Percentiles rank a stretch among this genome's conserved stretches.
phyloP scores from a whole-genome alignment of 768 basidiomycete genomes.

The Auricularia auricula-judae region DNA sequence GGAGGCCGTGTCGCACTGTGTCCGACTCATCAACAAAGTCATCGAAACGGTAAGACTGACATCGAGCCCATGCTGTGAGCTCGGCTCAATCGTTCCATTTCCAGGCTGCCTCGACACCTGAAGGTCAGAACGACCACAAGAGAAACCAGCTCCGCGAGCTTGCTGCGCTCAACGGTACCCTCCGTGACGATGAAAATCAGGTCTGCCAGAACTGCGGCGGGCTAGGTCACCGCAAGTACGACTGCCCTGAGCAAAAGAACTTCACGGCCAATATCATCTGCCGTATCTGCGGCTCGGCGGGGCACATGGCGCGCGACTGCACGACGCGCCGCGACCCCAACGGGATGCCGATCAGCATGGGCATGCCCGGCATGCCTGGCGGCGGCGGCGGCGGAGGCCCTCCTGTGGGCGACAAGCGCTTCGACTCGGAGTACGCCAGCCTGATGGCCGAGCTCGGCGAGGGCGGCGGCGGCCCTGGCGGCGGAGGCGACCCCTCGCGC shows the following conservation, averaged over 20 bases:
- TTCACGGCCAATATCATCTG: conserved; percentile 99
- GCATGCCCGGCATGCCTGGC: conserved; percentile 5
- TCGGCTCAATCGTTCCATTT: conserved; percentile 4
- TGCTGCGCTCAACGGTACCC: conserved; percentile 93
- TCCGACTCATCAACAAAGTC: conserved; percentile 91
- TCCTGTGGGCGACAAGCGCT: conserved; percentile 39
- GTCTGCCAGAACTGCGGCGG: conserved; percentile 95
- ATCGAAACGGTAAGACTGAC: conserved; percentile 75
- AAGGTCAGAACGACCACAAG: conserved; percentile 99
- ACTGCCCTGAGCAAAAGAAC: conserved; percentile 96
- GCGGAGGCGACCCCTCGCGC: conserved; percentile 31
- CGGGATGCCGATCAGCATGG: conserved; percentile 9
- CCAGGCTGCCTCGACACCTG: conserved; percentile 96
- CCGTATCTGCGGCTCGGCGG: conserved; percentile 94
- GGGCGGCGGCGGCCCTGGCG: conserved; percentile 38
- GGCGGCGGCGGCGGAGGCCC: conserved; percentile 2
- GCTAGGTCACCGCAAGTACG: conserved; percentile 95
- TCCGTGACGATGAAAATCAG: conserved; percentile 99
- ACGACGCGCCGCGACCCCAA: conserved; percentile 87
- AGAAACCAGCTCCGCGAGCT: conserved; percentile 97
- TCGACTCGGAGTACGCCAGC: conserved; percentile 96
- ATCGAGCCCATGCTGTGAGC: not conserved
- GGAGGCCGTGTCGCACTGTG: conserved; percentile 84
- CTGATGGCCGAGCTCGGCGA: conserved; percentile 98
- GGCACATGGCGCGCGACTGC: conserved; percentile 98